Evolutionary conservation across 1,284 basidiomycete genomes (phyloP), one percentile per base, ranked within the genome.

Genomic region (Rhodotorula mucilaginosa): DNA sequence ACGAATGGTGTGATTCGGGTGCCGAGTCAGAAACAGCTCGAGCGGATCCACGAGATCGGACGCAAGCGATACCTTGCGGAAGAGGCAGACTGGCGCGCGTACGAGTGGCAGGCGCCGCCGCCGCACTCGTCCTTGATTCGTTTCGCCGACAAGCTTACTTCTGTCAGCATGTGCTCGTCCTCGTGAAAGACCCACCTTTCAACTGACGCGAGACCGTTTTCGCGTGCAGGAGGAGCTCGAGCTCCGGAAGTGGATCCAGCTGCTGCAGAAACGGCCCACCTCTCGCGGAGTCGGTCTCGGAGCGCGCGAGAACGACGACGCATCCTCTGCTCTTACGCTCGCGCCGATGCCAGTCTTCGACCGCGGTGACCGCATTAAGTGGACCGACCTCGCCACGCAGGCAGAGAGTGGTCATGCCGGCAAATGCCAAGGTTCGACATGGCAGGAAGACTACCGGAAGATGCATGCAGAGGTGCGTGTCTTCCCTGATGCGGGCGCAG

Each of bases 71-170:
- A 70, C 51, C 31, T 44, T 47, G 56, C 58, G 48, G 62, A 67
- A 13, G 60, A 44, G n/a, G 26, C 44, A 19, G 49, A 49, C 8
- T 73, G 71, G 71, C 61, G 68, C 21, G 13, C 54, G 19, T 73
- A 51, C 48, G 63, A 68, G 54, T 73, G 71, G 71, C 23, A 44
- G 31, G 71, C 71, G 12, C 71, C 71, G 7, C 31, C 52, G 15
- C 26, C 65, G 4, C 65, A 73, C 46, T 29, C 44, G 1, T 62
- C 58, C 8, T 31, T 73, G 6, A 7, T 46, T 19, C 49, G 63
- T n/a, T 58, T 70, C 31, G 44, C 67, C 26, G 44, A 46, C 29
- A 54, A 59, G n/a, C 59, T 73, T 2, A 60, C n/a, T 12, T 47
- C 70, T 26, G 26, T 26, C 26, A 26, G 26, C 26, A 26, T 26